Evolutionary conservation across 768 basidiomycete species (phyloP), one percentile per base, ranked within the genome.

Genomic region (Naganishia randhawae): DNA sequence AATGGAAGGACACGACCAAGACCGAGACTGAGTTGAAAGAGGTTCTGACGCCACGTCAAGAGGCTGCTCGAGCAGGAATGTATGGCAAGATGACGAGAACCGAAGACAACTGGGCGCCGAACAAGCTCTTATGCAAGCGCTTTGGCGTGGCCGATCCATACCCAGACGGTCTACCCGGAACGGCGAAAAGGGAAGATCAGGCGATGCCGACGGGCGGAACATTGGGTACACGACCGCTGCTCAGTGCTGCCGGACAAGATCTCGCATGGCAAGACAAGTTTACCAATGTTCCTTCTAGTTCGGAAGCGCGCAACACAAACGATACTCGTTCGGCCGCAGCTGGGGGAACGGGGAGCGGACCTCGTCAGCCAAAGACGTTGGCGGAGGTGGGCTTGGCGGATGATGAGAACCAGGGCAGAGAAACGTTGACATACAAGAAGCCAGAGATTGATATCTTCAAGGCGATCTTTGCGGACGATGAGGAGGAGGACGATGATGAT

Each of bases 391-490:
- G 94, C 0, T 80, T 96, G 50, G 95, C 92, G 27, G 93, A 96
- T 61, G 93, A 97, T 75, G 92, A 93, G 48, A 85, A 84, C 32
- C 94, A 96, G 76, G 94, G 92, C 0, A 81, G 85, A 41, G 92
- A 94, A 74, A 92, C 87, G 7, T 82, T 97, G 71, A 93, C 90
- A 0, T 94, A 97, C 78, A 83, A 90, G 73, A 85, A 89, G 42
- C 95, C 96, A 1, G 82, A 87, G 7, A 90, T 92, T 85, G 89
- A 92, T 75, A 86, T 98, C 50, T 99, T 98, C 84, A 96, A 95
- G 77, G 93, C 95, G 3, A 97, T 99, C 69, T 99, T 99, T 77
- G 94, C 92, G 13, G 92, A 90, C 80, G 91, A 92, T 74, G 90
- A 91, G 39, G 88, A 87, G 19, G 89, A 87, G 10, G 87, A 87